Conservation (phyloP, 108 stramenopile genomes). For the Conticribra weissflogii region DNA sequence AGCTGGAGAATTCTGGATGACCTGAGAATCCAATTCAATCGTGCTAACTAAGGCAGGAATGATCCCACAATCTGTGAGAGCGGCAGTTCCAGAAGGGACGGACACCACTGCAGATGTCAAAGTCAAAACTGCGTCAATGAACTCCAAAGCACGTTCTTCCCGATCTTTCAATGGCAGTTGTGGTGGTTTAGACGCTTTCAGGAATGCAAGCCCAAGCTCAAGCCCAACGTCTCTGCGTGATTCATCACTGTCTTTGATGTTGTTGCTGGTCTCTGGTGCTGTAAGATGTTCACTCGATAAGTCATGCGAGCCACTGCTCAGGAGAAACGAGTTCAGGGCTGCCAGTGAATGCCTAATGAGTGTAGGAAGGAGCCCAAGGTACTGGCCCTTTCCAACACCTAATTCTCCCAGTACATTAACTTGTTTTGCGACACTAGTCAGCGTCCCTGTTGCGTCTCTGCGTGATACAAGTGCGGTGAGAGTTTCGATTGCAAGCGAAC, state of each 20-base stretch:
- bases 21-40: conserved; percentile 65
- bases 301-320: conserved; percentile 24
- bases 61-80: conserved; percentile 91
- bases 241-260: conserved; percentile 1
- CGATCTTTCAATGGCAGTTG: conserved; percentile 52
- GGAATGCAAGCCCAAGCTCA: conserved; percentile 86
- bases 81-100: conserved; percentile 81
- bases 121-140: conserved; percentile 86
- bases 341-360: conserved; percentile 88
- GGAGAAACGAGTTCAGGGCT: conserved; percentile 62
- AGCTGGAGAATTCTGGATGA: conserved; percentile 21
- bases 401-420: conserved; percentile 89
- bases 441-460: conserved; percentile 61
- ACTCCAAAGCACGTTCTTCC: conserved; percentile 68
- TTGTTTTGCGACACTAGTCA: conserved; percentile 73
- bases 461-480: conserved; percentile 88
- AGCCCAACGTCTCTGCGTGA: conserved; percentile 53
- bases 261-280: conserved; percentile 3
- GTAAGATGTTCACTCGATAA: background rate
- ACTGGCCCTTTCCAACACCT: conserved; percentile 91
- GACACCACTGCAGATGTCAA: conserved; percentile 85
- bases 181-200: conserved; percentile 73
- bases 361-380: conserved; percentile 89
- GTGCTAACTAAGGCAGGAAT: conserved; percentile 89
- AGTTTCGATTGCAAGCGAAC: conserved; percentile 81